Base-by-base conservation (phyloP, 2,329 filamentous ascomycete species). In the Pestalotiopsis sp. region DNA sequence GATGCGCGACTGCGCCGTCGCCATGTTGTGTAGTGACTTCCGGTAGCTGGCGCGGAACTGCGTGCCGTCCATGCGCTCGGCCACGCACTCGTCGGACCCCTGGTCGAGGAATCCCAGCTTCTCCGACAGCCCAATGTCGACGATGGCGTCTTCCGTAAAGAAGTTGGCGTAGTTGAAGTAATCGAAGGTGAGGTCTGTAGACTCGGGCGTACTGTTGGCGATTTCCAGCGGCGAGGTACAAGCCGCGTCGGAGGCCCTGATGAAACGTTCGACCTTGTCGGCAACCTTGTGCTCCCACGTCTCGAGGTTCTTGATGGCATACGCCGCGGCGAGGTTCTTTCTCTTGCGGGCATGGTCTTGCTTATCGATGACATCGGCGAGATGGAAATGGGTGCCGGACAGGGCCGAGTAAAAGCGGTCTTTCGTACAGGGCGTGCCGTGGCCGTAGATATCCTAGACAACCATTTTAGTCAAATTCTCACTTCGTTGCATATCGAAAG, bases 81-180 rank as follows among this genome's bases (percentile, higher is more conserved):
- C 84, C 3, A 76, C 78, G 52, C 82, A 78, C 7, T 78, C 73
- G 68, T 87, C 85, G 64, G 82, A 75, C 2, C 86, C 86, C 23
- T 77, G 74, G 60, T 87, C 86, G 1, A 88, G 80, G 69, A 87
- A 84, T 0, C 85, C 83, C 1, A 88, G 80, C n/a, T 79, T 80
- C 66, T 86, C 82, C 0, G 80, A 83, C 0, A 88, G 78, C 1
- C 85, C 86, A 73, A 89, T 88, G 66, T 88, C 84, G n/a, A 84
- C 85, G 64, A 88, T 88, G 2, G 85, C 86, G 68, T 89, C 86
- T 17, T 88, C 78, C 0, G 85, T 85, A 74, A 88, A 88, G 77
- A 85, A 86, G 75, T 87, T 88, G 27, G 82, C 80, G 82, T 82
- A 88, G 4, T 79, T 77, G 3, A 85, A 82, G 67, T 84, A 85